Evolutionary conservation across 176 grass and related monocot species (phyloP), one percentile per base, ranked within the genome.

Genomic region (Oryza nivara): DNA sequence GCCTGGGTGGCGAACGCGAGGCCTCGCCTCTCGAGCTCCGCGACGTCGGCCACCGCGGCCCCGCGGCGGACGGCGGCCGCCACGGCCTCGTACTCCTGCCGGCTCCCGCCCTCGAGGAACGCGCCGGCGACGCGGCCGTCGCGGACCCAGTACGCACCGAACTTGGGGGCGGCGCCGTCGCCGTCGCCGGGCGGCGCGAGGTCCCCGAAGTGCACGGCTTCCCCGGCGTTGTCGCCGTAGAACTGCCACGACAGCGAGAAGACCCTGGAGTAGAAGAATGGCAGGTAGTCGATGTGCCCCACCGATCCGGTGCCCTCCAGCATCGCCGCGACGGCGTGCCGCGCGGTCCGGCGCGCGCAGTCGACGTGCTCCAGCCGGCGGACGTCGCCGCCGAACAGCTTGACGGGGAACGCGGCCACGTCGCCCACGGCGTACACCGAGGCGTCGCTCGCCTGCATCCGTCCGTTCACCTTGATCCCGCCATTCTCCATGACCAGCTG

Each of bases 391-490:
- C 80, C 77, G 11, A 92, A 32, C 10, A 93, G 82, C 66, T 83
- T 95, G 63, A 98, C 85, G 0, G 93, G 96, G 80, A 95, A 98
- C 9, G 93, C 66, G 15, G 93, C 91, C 68, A 93, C 96, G 52
- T 98, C 96, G 7, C 96, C 96, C 1, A 95, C 93, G 67, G 93
- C 96, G 74, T 90, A 98, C 60, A 98, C 96, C n/a, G 91, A 88
- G 13, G 75, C 49, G 73, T 93, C 86, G 82, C 93, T 95, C 20
- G 93, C 77, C 86, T 73, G 96, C 96, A 98, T 98, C 76, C 47
- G 80, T 34, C 87, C 85, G 70, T 93, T 93, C 78, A 95, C 92
- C 80, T 93, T 98, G 68, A 98, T 98, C n/a, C 96, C 93, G 65
- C 96, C 87, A 49, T 75, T 95, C 51, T 92, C 96, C 67, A 95